Base-by-base conservation (phyloP, 805 yeast species). In the Kodamaea jinghongensis region DNA sequence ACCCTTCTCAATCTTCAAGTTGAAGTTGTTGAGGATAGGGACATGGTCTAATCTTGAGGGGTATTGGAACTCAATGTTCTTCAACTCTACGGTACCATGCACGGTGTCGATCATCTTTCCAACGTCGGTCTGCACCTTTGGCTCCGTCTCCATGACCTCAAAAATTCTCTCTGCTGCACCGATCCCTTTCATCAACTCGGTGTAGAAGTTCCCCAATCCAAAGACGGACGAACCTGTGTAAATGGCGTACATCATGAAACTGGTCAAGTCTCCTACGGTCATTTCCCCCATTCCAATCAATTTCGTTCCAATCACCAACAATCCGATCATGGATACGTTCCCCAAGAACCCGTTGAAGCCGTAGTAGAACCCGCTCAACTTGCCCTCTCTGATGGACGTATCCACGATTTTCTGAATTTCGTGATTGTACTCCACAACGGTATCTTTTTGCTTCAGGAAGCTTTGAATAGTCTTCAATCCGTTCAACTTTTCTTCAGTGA, bases 131-230 rank as follows among this genome's bases (percentile, higher is more conserved):
- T 76, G 71, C 34, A 90, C 87, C 8, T 70, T 60, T 0, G 97
- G 95, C 47, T 79, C 71, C 60, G 88, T 73, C 45, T 86, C 93
- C 44, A 83, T 79, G 36, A 91, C 69, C 58, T 91, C 98, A 67
- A 91, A 90, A 17, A 91, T 77, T 44, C 98, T 71, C 36, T 89
- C 83, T 0, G 96, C 93, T 0, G 98, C 97, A 36, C 98, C 98
- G 6, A 90, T 86, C 41, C 97, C 98, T 65, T 91, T 91, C 97
- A 91, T 91, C 43, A 91, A 67, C 60, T 91, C 98, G 2, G 95
- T 81, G 57, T 90, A 91, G 58, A 91, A 91, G 53, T 85, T 86
- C 0, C 96, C 91, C 13, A 91, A 59, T 0, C 97, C 96, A 61
- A 86, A 85, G 52, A 90, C 86, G 6, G 96, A 87, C n/a, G 88